A percentile compares a stretch with the other conserved stretches of the same genome.
phyloP scores from a whole-genome alignment of 768 basidiomycete species.

The Clavulina sp. region DNA sequence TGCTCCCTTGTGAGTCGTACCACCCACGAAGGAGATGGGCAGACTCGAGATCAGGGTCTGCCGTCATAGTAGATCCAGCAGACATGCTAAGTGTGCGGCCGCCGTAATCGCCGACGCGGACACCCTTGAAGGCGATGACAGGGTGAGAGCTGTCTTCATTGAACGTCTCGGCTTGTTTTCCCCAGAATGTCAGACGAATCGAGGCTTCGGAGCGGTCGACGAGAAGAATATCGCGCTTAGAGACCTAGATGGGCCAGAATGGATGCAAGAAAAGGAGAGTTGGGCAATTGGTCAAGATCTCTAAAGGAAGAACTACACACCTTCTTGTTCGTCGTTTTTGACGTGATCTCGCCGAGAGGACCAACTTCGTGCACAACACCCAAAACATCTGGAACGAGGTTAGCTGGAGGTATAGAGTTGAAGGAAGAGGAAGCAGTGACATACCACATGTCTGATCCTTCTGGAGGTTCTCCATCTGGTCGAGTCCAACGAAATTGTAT shows the following conservation, averaged over 20 bases:
- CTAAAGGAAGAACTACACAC: constrained; percentile 23
- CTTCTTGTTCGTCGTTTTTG: constrained; percentile 53
- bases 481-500: constrained; percentile 62
- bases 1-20: constrained; percentile 61
- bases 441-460: constrained; percentile 77
- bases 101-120: constrained; percentile 83
- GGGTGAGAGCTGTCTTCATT: constrained; percentile 32
- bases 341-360: constrained; percentile 49
- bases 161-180: constrained; percentile 80
- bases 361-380: constrained; percentile 68
- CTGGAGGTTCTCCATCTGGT: constrained; percentile 37
- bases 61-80: constrained; percentile 60
- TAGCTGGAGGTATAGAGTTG: neutral
- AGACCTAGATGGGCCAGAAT: constrained; percentile 31
- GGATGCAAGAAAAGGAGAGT: neutral
- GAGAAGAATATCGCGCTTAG: constrained; percentile 76
- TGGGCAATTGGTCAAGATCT: neutral
- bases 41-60: constrained; percentile 85
- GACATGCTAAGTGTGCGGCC: constrained; percentile 76
- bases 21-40: constrained; percentile 78
- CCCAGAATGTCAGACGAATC: constrained; percentile 85
- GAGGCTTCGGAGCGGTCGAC: constrained; percentile 69
- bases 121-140: constrained; percentile 85
- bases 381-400: constrained; percentile 49
- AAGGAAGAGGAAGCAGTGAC: constrained; percentile 12